Evolutionary conservation across 768 basidiomycete species (phyloP).

Genomic region (Leccinum ochraceum): DNA sequence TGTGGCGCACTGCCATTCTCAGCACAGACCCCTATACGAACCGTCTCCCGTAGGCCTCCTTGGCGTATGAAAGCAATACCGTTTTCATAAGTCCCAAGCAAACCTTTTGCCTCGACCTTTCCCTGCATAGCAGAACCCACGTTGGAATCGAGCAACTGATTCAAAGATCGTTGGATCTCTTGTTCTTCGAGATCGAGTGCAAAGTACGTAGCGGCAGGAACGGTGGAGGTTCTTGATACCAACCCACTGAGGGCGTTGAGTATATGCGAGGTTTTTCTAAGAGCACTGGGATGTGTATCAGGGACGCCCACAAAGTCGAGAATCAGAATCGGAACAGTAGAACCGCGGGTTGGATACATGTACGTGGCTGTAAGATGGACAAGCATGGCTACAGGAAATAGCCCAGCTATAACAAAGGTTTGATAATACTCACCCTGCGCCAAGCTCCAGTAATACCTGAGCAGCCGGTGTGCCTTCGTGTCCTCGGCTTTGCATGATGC

Average conservation of each 20-base stretch:
- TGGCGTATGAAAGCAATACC: conserved; percentile 78
- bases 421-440: conserved; percentile 73
- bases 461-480: conserved; percentile 38
- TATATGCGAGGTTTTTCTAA: conserved; percentile 88
- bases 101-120: conserved; percentile 78
- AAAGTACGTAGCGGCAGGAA: conserved; percentile 74
- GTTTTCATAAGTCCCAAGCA: conserved; percentile 91
- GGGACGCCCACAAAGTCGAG: background rate
- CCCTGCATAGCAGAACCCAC: conserved; percentile 62
- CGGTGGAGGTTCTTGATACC: conserved; percentile 36
- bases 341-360: background rate
- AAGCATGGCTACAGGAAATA: background rate
- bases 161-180: conserved; percentile 81
- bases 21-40: conserved; percentile 6
- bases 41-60: conserved; percentile 24
- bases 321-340: background rate
- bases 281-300: conserved; percentile 50
- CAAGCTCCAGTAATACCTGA: conserved; percentile 83
- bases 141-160: conserved; percentile 60
- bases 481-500: conserved; percentile 55
- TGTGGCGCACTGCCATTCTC: conserved; percentile 1
- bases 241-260: conserved; percentile 67
- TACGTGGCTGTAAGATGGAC: background rate
- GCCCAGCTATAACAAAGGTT: background rate
- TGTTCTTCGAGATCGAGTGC: conserved; percentile 91